phyloP scores from a whole-genome alignment of 768 basidiomycete genomes.

The Grammothele lineata region DNA sequence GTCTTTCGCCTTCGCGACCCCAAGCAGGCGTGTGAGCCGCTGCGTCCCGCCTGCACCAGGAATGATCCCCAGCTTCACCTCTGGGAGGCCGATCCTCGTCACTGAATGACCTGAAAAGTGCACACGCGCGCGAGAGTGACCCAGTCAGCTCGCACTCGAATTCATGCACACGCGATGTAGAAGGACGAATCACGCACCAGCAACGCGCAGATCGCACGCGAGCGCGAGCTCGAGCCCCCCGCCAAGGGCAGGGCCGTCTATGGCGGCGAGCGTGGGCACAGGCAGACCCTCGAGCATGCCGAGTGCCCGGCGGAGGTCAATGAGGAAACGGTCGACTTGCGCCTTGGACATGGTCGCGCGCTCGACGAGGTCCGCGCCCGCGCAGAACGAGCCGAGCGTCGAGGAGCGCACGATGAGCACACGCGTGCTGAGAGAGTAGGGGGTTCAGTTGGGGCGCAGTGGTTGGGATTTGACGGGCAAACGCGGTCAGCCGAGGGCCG shows the following conservation, averaged over 20 bases:
- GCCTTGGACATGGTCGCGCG: constrained; percentile 74
- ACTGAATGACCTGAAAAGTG: constrained; percentile 49
- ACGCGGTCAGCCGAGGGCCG: background rate
- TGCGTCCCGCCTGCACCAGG: constrained; percentile 92
- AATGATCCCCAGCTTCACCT: constrained; percentile 75
- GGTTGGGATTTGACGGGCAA: background rate
- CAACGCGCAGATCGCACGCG: constrained; percentile 87
- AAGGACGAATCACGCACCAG: constrained; percentile 47
- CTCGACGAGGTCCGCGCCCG: constrained; percentile 87
- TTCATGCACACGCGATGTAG: too few species aligned
- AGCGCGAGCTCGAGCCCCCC: constrained; percentile 89
- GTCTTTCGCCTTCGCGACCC: constrained; percentile 78
- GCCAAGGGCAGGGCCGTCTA: constrained; percentile 90
- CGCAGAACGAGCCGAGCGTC: constrained; percentile 77
- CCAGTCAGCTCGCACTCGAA: background rate
- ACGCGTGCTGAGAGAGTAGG: constrained; percentile 49
- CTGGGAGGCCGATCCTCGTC: constrained; percentile 85
- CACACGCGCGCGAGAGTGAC: background rate
- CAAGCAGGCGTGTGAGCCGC: constrained; percentile 71
- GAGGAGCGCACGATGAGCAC: constrained; percentile 83
- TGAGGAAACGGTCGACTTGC: constrained; percentile 76
- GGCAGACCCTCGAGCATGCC: constrained; percentile 75
- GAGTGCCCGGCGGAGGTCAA: constrained; percentile 65
- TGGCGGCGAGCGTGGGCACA: constrained; percentile 87
- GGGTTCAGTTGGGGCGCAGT: too few species aligned